A percentile compares a stretch with the other conserved stretches of the same genome.
Conservation (phyloP, 345 rosid species). For the Eucalyptus sp. region DNA sequence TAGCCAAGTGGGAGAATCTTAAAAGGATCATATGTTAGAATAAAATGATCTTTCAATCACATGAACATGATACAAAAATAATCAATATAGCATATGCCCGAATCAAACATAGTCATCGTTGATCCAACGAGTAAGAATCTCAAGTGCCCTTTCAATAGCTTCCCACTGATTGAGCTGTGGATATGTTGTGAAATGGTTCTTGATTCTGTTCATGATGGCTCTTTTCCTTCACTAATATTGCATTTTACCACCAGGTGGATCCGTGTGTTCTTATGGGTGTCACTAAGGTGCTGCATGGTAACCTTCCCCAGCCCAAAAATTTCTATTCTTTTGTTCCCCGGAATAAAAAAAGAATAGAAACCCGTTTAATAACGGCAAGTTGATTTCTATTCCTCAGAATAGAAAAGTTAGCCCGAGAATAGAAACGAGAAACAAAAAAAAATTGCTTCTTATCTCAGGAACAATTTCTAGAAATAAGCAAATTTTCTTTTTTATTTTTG, state of each 20-base stretch:
- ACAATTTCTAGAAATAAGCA: no score
- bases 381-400: no score
- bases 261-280: constrained; percentile 53
- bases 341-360: no score
- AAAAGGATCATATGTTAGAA: not conserved
- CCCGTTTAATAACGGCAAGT: no score
- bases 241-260: constrained; percentile 25
- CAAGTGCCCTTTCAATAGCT: not conserved
- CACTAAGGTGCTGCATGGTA: no score
- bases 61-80: not conserved
- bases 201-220: not conserved
- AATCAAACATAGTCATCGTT: not conserved
- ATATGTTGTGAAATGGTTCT: not conserved
- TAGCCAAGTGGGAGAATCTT: no score
- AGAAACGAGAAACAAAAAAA: no score
- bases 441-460: no score
- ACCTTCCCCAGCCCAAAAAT: no score
- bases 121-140: not conserved
- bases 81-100: not conserved
- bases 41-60: not conserved
- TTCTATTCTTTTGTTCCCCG: no score
- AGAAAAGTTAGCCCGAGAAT: no score
- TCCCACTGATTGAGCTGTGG: not conserved
- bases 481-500: no score
- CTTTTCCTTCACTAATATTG: not conserved